These are phyloP conservation scores for Nidula microcarpa DNA, from an alignment of 768 basidiomycete species.

Conservation along the genomic window DNA sequence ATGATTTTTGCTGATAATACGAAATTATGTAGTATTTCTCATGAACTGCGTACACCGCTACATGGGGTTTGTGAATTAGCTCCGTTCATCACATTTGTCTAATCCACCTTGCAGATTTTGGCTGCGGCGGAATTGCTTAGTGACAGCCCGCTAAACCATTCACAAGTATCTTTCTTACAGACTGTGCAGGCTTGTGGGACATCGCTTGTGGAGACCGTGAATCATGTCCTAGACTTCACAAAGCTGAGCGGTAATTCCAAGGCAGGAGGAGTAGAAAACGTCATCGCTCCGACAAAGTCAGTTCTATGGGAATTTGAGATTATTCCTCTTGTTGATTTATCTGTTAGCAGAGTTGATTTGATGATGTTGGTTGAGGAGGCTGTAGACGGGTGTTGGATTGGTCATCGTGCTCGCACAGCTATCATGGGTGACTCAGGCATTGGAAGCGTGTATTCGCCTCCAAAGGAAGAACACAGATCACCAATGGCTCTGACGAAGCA, in stretches of 20 bases:
- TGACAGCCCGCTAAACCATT: slow-evolving; percentile 78
- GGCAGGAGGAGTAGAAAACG: slow-evolving; percentile 73
- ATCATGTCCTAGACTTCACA: slow-evolving; percentile 95
- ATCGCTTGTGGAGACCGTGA: slow-evolving; percentile 94
- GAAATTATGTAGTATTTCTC: slow-evolving; percentile 63
- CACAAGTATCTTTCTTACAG: slow-evolving; percentile 83
- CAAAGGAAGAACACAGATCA: slow-evolving; percentile 48
- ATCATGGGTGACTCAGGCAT: slow-evolving; percentile 73
- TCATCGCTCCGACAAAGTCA: slow-evolving; percentile 65
- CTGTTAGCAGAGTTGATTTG: slow-evolving; percentile 54
- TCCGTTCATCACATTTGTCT: slow-evolving; percentile 2
- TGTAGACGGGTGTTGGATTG: slow-evolving; percentile 93
- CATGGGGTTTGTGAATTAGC: slow-evolving; percentile 75
- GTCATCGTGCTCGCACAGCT: slow-evolving; percentile 77
- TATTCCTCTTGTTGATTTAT: not conserved
- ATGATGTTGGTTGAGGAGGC: slow-evolving; percentile 85
- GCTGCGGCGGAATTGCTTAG: slow-evolving; percentile 89
- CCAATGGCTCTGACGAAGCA: slow-evolving; percentile 40
- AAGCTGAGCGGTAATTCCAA: slow-evolving; percentile 88
- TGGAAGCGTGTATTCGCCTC: slow-evolving; percentile 90
- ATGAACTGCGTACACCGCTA: slow-evolving; percentile 86
- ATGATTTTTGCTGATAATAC: not conserved
- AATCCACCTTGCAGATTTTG: slow-evolving; percentile 52
- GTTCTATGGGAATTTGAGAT: slow-evolving; percentile 15
- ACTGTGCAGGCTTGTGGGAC: slow-evolving; percentile 95